Evolutionary conservation across 1,139 yeast genomes (phyloP).

Genomic region (Candida buenavistaensis): DNA sequence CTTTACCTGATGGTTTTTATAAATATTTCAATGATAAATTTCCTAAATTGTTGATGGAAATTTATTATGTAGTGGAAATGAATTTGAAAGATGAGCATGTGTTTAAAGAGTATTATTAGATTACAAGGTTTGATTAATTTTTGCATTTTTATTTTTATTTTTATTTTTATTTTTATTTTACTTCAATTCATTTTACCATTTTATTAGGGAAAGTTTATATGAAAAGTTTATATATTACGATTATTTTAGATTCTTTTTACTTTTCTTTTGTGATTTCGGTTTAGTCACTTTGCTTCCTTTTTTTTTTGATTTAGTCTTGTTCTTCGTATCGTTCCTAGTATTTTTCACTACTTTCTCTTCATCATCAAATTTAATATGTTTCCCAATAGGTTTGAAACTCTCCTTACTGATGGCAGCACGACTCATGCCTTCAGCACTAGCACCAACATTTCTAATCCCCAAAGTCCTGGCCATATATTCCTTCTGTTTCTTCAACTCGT

Average conservation of each 20-base stretch:
- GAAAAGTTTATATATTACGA: not conserved
- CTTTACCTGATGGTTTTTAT: slow-evolving; percentile 83
- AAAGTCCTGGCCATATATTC: slow-evolving; percentile 47
- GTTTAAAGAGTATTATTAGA: slow-evolving; percentile 50
- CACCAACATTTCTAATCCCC: slow-evolving; percentile 28
- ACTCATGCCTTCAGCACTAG: not conserved
- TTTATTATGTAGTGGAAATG: slow-evolving; percentile 63
- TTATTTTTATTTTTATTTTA: not conserved
- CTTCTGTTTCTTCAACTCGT: slow-evolving; percentile 34
- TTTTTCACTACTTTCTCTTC: slow-evolving; percentile 10
- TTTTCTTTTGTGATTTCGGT: slow-evolving; percentile 1
- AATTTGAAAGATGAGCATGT: slow-evolving; percentile 62
- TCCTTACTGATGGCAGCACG: slow-evolving; percentile 59
- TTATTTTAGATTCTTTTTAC: not conserved
- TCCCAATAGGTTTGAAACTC: slow-evolving; percentile 50
- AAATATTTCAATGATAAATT: slow-evolving; percentile 70
- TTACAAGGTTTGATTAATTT: too few relatives aligned
- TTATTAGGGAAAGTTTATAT: too few relatives aligned
- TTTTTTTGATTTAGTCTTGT: slow-evolving; percentile 3
- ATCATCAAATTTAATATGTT: slow-evolving; percentile 53
- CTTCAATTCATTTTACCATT: not conserved
- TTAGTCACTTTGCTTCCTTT: not conserved
- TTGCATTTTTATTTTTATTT: too few relatives aligned
- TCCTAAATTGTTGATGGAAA: slow-evolving; percentile 76
- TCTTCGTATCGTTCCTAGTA: not conserved